phyloP scores from a whole-genome alignment of 179 eudicot genomes.

The Nepenthes alata region DNA sequence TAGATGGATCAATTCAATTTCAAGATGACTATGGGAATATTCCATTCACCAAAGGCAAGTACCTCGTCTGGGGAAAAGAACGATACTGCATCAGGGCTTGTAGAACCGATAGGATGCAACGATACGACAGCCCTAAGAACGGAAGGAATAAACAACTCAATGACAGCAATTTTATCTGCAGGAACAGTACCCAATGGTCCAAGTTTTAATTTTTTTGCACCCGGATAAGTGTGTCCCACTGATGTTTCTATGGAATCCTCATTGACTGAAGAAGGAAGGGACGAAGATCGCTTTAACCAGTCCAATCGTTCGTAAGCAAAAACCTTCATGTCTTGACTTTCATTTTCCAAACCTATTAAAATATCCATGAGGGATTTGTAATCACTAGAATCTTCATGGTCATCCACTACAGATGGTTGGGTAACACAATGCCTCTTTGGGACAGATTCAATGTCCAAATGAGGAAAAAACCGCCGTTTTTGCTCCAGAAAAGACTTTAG shows the following conservation, averaged over 20 bases:
- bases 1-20: too few species aligned
- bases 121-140: slow-evolving; percentile 78
- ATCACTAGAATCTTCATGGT: slow-evolving; percentile 46
- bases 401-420: slow-evolving; percentile 23
- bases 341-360: slow-evolving; percentile 46
- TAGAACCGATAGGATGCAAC: slow-evolving; percentile 83
- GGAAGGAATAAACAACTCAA: slow-evolving; percentile 69
- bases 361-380: slow-evolving; percentile 40
- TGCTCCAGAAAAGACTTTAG: slow-evolving; percentile 88
- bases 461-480: slow-evolving; percentile 78
- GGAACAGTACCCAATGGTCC: slow-evolving; percentile 22
- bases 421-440: slow-evolving; percentile 55
- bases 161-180: slow-evolving; percentile 56
- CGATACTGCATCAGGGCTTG: slow-evolving; percentile 80
- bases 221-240: slow-evolving; percentile 39
- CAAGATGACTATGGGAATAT: too few species aligned
- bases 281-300: slow-evolving; percentile 71
- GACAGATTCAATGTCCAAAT: slow-evolving; percentile 49
- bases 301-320: slow-evolving; percentile 61
- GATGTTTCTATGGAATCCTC: slow-evolving; percentile 37
- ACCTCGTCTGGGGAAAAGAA: slow-evolving; percentile 99
- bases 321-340: slow-evolving; percentile 43
- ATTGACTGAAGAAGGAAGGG: slow-evolving; percentile 43
- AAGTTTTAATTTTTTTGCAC: slow-evolving; percentile 42
- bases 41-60: background rate